A percentile compares a stretch with the other conserved stretches of the same genome.
phyloP scores from a whole-genome alignment of 2,329 filamentous ascomycete species.

The Diplocarpon rosae region DNA sequence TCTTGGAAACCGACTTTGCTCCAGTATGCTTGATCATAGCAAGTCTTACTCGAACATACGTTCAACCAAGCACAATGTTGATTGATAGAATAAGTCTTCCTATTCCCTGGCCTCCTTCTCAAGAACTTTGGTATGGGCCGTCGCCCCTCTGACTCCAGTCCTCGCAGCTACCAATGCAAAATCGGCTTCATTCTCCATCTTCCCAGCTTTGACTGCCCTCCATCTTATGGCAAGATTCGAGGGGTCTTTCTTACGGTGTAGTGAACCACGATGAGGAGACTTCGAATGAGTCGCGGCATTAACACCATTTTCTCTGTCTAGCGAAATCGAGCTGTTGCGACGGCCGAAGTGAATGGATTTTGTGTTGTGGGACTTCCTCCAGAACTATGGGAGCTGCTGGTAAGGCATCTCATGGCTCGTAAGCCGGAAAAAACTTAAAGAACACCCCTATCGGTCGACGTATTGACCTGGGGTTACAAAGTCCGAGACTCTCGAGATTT shows the following conservation, averaged over 20 bases:
- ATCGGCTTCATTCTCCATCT: conserved; percentile 54
- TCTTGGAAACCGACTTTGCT: conserved; percentile 7
- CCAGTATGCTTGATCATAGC: conserved; percentile 8
- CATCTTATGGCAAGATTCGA: conserved; percentile 50
- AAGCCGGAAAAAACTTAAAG: too few species aligned
- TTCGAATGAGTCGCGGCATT: conserved; percentile 6
- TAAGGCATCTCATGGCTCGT: too few species aligned
- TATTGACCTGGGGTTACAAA: too few species aligned
- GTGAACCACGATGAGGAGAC: conserved; percentile 24
- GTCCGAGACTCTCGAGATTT: too few species aligned
- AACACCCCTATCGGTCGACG: too few species aligned
- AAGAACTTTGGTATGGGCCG: conserved; percentile 49
- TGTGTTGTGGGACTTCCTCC: conserved; percentile 3
- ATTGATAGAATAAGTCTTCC: not conserved
- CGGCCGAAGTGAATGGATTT: conserved; percentile 27
- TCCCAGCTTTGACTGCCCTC: conserved; percentile 50
- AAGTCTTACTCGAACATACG: conserved; percentile 4
- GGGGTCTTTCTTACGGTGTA: conserved; percentile 45
- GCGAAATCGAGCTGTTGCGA: conserved; percentile 28
- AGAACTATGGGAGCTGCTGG: not conserved
- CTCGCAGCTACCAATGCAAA: conserved; percentile 48
- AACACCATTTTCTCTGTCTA: conserved; percentile 6
- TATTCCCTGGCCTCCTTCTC: conserved; percentile 45
- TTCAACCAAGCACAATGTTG: not conserved
- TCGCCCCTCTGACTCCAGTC: conserved; percentile 48